Evolutionary conservation across 1,284 basidiomycete genomes (phyloP), one percentile per base, ranked within the genome.

Genomic region (Leccinum subrobustum): DNA sequence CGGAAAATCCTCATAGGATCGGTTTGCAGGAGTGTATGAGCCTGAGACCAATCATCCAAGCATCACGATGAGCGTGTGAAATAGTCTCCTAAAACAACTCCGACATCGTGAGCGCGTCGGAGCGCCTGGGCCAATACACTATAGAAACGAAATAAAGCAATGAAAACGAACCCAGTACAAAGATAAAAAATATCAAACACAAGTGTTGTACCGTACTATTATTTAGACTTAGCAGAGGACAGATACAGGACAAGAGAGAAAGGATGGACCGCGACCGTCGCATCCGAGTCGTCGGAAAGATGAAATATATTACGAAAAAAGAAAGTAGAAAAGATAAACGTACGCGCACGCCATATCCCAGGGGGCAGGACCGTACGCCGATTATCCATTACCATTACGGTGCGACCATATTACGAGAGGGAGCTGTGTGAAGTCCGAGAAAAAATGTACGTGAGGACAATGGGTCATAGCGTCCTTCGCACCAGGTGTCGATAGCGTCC

Each of bases 1-100:
- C 93, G 87, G 73, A 95, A 96, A n/a, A 86, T 78, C 61, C 87
- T 85, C 94, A 96, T 96, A 3, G 88, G 83, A 69, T 93, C 90
- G 64, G 81, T 78, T 56, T 83, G 80, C 31, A 84, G 52, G 51
- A 74, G 62, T n/a, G 72, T 72, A 31, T 76, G 75, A 7, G 74
- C 20, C 20, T 20, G 20, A 23, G 20, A 69, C 77, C 76, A 72
- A 47, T 76, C 77, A 59, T 77, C 75, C 54, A 72, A 25, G 20
- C 47, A 25, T 50, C 7, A 4, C 6, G 23, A 50, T 50, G 42
- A 47, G 42, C 25, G 25, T 20, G 42, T n/a, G n/a, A n/a, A n/a
- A n/a, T n/a, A n/a, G 20, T 20, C 20, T 20, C 20, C 20, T 20
- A 20, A 20, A 20, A 20, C 20, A 20, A 20, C 20, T 20, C 20